These are phyloP conservation scores for Emericellopsis cladophorae DNA, from an alignment of 2,329 filamentous ascomycete genomes.

Conservation along the genomic window DNA sequence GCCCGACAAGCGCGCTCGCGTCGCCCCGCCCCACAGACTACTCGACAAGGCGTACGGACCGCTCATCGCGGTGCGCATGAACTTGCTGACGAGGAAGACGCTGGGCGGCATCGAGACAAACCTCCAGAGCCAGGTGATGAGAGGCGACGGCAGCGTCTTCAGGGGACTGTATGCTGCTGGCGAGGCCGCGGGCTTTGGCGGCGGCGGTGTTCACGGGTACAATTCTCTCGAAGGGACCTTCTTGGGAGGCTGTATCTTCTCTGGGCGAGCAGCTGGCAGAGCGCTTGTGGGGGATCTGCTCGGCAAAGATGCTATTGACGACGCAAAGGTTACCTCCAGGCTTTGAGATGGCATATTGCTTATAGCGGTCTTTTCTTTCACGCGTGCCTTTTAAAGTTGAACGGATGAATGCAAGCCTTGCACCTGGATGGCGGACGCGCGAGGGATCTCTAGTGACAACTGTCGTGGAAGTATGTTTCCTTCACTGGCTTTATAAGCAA, in stretches of 20 bases:
- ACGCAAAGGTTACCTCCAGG: background rate
- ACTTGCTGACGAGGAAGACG: slow-evolving; percentile 48
- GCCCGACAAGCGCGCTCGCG: slow-evolving; percentile 35
- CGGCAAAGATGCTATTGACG: background rate
- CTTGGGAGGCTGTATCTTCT: slow-evolving; percentile 50
- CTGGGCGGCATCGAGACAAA: slow-evolving; percentile 49
- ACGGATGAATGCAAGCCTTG: no score
- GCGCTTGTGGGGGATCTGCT: slow-evolving; percentile 36
- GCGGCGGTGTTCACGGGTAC: slow-evolving; percentile 50
- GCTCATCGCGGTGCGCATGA: slow-evolving; percentile 47
- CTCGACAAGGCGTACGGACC: slow-evolving; percentile 42
- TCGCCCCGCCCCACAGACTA: slow-evolving; percentile 40
- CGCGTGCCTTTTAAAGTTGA: no score
- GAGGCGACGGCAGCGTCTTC: slow-evolving; percentile 31
- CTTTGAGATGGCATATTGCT: background rate
- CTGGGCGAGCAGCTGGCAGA: slow-evolving; percentile 41
- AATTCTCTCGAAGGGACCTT: slow-evolving; percentile 51
- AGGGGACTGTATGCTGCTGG: slow-evolving; percentile 46
- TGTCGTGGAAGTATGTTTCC: no score
- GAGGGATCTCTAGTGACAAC: no score
- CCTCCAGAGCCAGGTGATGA: slow-evolving; percentile 41
- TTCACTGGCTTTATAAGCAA: no score
- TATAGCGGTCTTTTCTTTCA: no score
- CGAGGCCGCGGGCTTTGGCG: slow-evolving; percentile 48
- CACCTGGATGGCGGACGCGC: no score